Evolutionary conservation across 768 basidiomycete species (phyloP), one percentile per base, ranked within the genome.

Genomic region (Tylopilus felleus): DNA sequence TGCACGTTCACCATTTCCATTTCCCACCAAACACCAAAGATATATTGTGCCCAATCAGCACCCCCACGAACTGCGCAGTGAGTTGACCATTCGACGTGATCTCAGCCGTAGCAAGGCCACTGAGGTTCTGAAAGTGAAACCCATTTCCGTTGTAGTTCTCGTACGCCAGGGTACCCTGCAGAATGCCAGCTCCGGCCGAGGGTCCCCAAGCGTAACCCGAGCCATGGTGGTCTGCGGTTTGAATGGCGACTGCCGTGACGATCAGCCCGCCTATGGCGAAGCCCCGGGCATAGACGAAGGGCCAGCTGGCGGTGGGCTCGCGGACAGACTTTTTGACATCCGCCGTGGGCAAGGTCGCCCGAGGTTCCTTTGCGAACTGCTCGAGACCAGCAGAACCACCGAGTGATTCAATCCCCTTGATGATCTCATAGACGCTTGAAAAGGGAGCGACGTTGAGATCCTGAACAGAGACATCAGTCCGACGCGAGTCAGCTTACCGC

Each of bases 371-470:
- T 3, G 29, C 19, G n/a, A 31, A 53, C 10, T n/a, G n/a, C 5
- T 53, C 50, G 19, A 53, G 53, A 13, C 52, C 52, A 14, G 19
- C 19, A 31, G 52, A 27, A 28, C 40, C 39, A 21, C 51, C 52
- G 9, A 54, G 50, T 8, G 50, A 53, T n/a, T 53, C 52, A 40
- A 53, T 33, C 5, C 38, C 52, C 28, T 40, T 31, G 38, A 53
- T 53, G 22, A 19, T 16, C 9, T 31, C 1, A 5, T 7, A 8
- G 29, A 53, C 8, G 17, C 52, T 53, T 53, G 27, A 14, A 33
- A 35, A 14, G 4, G 31, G 27, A 4, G 14, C n/a, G 10, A 5
- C 38, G 10, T 19, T 53, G n/a, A 23, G 28, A 40, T 9, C 13
- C 38, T 21, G 52, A n/a, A 23, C 23, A 27, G n/a, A 33, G 2